phyloP scores from a whole-genome alignment of 2,329 filamentous ascomycete genomes.

The Fusarium cyanostomum region DNA sequence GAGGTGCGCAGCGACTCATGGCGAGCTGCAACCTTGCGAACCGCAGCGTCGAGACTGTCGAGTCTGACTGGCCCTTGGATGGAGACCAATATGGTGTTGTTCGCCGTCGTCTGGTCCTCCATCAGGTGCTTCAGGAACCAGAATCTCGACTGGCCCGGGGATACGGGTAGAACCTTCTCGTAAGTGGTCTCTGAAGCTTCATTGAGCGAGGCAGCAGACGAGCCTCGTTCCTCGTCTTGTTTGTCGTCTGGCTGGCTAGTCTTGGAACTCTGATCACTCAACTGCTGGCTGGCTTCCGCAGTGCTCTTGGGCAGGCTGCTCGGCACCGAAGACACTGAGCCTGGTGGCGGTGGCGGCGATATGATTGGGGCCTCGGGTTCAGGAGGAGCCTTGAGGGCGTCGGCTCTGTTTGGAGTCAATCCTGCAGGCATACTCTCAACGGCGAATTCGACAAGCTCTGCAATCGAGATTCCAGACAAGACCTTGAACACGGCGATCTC shows the following conservation, averaged over 20 bases:
- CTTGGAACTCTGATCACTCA: neutral
- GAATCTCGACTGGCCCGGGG: conserved; percentile 6
- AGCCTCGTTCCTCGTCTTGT: no score
- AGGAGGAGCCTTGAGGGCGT: no score
- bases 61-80: conserved; percentile 2
- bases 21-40: neutral
- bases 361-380: neutral
- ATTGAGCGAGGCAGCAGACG: no score
- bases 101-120: neutral
- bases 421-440: conserved; percentile 6
- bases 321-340: neutral
- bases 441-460: conserved; percentile 4
- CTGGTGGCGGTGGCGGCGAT: neutral
- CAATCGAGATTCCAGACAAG: conserved; percentile 16
- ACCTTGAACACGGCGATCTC: conserved; percentile 58
- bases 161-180: conserved; percentile 4
- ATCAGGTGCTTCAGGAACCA: conserved; percentile 19
- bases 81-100: conserved; percentile 1
- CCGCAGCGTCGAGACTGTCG: neutral
- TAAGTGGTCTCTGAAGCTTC: no score
- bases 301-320: neutral
- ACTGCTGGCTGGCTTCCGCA: neutral
- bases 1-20: conserved; percentile 15
- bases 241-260: no score
- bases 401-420: neutral